These are phyloP conservation scores for Phaeotremella fagi DNA, from an alignment of 768 basidiomycete species.

Conservation along the genomic window DNA sequence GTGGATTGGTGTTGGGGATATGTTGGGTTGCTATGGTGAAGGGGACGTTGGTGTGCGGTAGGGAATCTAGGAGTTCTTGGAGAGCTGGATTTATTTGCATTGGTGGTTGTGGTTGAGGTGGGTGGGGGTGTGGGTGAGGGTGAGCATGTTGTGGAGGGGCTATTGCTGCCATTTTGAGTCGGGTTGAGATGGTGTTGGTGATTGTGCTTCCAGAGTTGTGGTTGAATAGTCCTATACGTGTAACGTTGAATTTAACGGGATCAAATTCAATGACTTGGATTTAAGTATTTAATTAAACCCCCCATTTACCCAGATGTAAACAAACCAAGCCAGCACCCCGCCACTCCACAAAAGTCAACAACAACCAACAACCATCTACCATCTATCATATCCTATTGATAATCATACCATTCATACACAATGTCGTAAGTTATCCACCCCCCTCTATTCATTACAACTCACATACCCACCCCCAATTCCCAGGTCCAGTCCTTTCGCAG, in stretches of 20 bases:
- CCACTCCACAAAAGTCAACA: not conserved
- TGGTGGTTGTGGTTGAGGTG: slow-evolving; percentile 7
- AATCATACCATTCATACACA: not conserved
- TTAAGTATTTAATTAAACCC: not conserved
- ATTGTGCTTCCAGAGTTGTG: slow-evolving; percentile 5
- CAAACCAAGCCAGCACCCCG: slow-evolving; percentile 1
- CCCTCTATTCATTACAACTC: not conserved
- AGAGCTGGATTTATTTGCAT: slow-evolving; percentile 33
- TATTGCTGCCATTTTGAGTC: slow-evolving; percentile 3
- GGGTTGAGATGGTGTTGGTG: slow-evolving; percentile 4
- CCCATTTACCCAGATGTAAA: not conserved
- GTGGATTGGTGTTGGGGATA: slow-evolving; percentile 21
- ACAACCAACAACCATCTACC: not conserved
- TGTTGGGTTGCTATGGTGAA: slow-evolving; percentile 25
- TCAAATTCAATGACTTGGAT: not conserved
- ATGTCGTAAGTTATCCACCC: slow-evolving; percentile 13
- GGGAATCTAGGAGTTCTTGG: slow-evolving; percentile 32
- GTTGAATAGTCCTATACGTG: too few species aligned
- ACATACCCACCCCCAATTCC: not conserved
- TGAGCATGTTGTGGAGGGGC: not conserved
- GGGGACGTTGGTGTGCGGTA: slow-evolving; percentile 33
- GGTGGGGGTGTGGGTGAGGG: too few species aligned
- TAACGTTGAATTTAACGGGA: not conserved
- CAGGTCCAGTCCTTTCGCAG: slow-evolving; percentile 12
- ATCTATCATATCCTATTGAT: not conserved